Percentiles rank a stretch among this genome's conserved stretches.
phyloP scores from a whole-genome alignment of 768 basidiomycete genomes.

The Mycena galericulata region DNA sequence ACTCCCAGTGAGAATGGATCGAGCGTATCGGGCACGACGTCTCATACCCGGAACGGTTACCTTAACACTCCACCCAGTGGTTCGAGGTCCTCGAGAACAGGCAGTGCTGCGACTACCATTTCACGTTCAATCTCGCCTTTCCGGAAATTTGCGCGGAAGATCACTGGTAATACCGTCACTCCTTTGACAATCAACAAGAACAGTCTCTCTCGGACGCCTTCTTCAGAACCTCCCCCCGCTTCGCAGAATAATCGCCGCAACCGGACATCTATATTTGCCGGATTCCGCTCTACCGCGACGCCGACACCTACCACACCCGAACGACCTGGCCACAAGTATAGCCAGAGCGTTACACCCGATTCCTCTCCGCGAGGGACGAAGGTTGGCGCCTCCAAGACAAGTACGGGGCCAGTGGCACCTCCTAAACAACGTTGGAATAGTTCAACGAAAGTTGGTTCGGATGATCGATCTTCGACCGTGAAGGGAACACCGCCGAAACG shows the following conservation, averaged over 20 bases:
- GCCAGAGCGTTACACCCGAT: constrained; percentile 78
- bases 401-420: constrained; percentile 42
- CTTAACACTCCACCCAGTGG: constrained; percentile 74
- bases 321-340: constrained; percentile 73
- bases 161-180: constrained; percentile 64
- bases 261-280: constrained; percentile 71
- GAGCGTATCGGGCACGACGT: constrained; percentile 65
- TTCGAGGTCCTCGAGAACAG: constrained; percentile 51
- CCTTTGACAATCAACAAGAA: constrained; percentile 62
- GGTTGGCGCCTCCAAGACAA: constrained; percentile 55
- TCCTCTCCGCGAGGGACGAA: constrained; percentile 65
- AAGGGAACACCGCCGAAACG: constrained; percentile 66
- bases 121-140: constrained; percentile 87
- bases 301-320: constrained; percentile 66
- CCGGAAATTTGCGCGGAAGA: constrained; percentile 78
- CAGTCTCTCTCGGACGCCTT: constrained; percentile 53
- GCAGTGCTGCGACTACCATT: constrained; percentile 65
- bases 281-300: constrained; percentile 58
- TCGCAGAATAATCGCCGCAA: constrained; percentile 57
- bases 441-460: constrained; percentile 79
- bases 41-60: constrained; percentile 63
- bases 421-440: constrained; percentile 79
- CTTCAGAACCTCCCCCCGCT: constrained; percentile 63
- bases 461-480: constrained; percentile 58
- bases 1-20: constrained; percentile 78